Evolutionary conservation across 805 yeast genomes (phyloP), one percentile per base, ranked within the genome.

Genomic region (Naumovozyma castellii): DNA sequence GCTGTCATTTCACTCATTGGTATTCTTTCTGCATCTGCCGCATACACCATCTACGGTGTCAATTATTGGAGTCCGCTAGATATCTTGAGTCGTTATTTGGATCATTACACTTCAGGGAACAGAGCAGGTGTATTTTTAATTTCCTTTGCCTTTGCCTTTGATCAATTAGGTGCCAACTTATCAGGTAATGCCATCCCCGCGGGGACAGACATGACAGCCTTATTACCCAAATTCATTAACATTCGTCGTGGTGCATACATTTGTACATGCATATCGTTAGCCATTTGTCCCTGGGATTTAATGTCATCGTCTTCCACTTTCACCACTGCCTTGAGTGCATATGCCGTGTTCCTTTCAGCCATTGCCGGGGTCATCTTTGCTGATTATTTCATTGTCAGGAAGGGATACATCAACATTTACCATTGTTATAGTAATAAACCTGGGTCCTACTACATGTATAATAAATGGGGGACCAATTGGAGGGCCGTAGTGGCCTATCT

Each of bases 21-120:
- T 58, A 80, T 86, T 43, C 66, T 86, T 43, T 85, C 86, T 17
- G 78, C 94, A 19, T 80, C 94, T 6, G 84, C 95, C 1, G 80
- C 92, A 3, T 67, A 77, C 33, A 58, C 70, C 4, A 56, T 84
- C 50, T 84, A 77, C 56, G 84, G 81, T 18, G 75, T 71, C 46
- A 73, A 84, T 25, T 73, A 73, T 56, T 86, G 96, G 96, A 74
- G 81, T 39, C 96, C 96, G 5, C 64, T 86, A 42, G 94, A 83
- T 48, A 84, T 84, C 3, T 66, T 86, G 49, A 71, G 71, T 13
- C 65, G 73, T 37, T 84, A 81, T 53, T 71, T 86, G 49, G 75
- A 75, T 36, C 56, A 67, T 40, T 52, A 31, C 34, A 57, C 74
- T 3, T 41, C 71, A 1, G 81, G 88, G 19, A 75, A 79, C 44